Evolutionary conservation across 73 alveolate genomes (phyloP), one percentile per base, ranked within the genome.

Genomic region (Durusdinium trenchii): DNA sequence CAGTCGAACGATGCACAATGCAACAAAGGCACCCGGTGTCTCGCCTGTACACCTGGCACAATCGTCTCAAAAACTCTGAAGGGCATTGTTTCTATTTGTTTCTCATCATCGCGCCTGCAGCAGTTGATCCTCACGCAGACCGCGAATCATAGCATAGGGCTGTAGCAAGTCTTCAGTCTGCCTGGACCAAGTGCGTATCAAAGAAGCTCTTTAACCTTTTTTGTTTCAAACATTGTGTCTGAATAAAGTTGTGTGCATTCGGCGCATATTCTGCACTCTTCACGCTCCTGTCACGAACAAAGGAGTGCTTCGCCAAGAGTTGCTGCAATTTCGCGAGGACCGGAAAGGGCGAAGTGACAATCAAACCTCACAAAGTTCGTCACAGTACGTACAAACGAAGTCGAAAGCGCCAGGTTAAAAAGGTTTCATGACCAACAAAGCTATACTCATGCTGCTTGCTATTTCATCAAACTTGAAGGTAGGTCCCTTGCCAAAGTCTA

Each of bases 101-200:
- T n/a, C n/a, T n/a, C n/a, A n/a, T n/a, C n/a, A n/a, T n/a, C n/a
- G n/a, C 9, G 76, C 94, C 94, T 84, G 94, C 48, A 84, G 52
- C 42, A 30, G 54, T 48, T 84, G 75, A 23, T 36, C 76, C n/a
- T 84, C 57, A n/a, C 94, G 76, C 3, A 84, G 78, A 40, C 94
- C 94, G 6, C 94, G 94, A 18, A 84, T 73, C 76, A 84, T 2
- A 3, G 94, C 94, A 50, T 36, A 84, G 52, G 94, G 75, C 75
- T 84, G 78, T 40, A 84, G 36, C 54, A 84, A 28, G 78, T 1
- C 5, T 20, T 84, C 94, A 51, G 54, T 84, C 43, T 84, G 94
- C 40, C 94, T 84, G 94, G 20, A 26, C 36, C 35, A n/a, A 64
- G 12, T 73, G 42, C 6, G 84, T 35, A 14, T 3, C 48, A 57